Evolutionary conservation across 768 basidiomycete species (phyloP), one percentile per base, ranked within the genome.

Genomic region (Leccinum subgranulosum): DNA sequence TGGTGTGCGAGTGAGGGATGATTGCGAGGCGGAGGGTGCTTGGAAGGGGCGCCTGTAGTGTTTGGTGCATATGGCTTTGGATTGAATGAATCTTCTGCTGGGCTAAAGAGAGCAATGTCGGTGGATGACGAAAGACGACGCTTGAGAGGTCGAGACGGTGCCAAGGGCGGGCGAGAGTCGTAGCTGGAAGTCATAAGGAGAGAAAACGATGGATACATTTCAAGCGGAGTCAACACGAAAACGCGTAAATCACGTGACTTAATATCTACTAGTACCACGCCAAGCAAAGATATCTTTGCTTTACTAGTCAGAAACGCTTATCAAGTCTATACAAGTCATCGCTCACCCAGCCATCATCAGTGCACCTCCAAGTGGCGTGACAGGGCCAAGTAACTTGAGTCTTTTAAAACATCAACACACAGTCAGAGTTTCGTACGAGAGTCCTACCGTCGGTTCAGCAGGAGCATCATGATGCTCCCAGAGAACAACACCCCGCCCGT

Each of bases 331-430:
- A 12, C 46, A 33, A 39, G 33, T 51, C 49, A 34, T 36, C 25
- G 59, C 84, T 74, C 65, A 88, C 86, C 88, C 88, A 31, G 82
- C 81, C 63, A 88, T 86, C 83, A 86, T 84, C 1, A 82, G 51
- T 19, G 79, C 55, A 3, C 83, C 88, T 2, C 87, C 88, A 8
- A 89, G 62, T 0, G 88, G 88, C 28, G 87, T 90, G 51, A 86
- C 72, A 8, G 85, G 86, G 0, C 86, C 88, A 23, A 88, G 61
- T 58, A 79, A 75, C 60, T 69, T 81, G 60, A 83, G 68, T 39
- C 79, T 82, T 59, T 17, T 17, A 31, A 51, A 53, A 55, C 15
- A 21, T 61, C 49, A 62, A 52, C 25, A 54, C 8, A 48, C n/a
- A 50, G 27, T 27, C 29, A 6, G 34, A 6, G 36, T 9, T 14